These are phyloP conservation scores for Acorus gramineus DNA, from an alignment of 106 monocot genomes.

Conservation along the genomic window DNA sequence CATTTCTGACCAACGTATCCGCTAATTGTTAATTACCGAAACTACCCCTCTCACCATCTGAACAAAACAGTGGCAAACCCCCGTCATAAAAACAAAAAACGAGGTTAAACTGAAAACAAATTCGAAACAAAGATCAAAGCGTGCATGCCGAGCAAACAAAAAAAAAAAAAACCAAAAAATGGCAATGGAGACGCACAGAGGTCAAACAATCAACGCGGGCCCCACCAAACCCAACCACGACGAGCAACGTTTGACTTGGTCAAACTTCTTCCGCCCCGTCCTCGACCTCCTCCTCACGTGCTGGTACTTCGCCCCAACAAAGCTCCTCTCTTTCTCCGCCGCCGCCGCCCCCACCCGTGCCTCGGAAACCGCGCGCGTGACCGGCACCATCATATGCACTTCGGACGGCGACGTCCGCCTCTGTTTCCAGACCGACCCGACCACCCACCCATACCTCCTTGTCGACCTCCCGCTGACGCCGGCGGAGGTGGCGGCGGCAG, in stretches of 20 bases:
- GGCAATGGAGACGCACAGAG: too few species aligned
- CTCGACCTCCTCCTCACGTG: constrained; percentile 13
- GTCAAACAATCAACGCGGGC: too few species aligned
- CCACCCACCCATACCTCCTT: constrained; percentile 2
- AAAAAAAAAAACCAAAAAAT: too few species aligned
- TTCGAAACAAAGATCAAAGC: too few species aligned
- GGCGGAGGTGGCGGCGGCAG: constrained; percentile 1
- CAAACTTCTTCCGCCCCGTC: constrained; percentile 8
- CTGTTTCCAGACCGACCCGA: constrained; percentile 28
- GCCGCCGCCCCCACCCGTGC: neutral
- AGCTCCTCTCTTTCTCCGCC: neutral
- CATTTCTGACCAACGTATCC: too few species aligned
- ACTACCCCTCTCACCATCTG: too few species aligned
- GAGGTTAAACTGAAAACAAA: too few species aligned
- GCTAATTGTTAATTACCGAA: too few species aligned
- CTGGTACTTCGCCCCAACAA: neutral
- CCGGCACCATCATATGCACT: constrained; percentile 30
- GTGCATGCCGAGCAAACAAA: too few species aligned
- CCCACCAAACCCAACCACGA: too few species aligned
- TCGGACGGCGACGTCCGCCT: constrained; percentile 17
- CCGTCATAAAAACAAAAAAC: too few species aligned
- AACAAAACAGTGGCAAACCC: too few species aligned
- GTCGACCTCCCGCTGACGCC: neutral
- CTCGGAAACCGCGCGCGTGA: constrained; percentile 3
- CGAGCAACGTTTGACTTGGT: constrained; percentile 3